Base-by-base conservation (phyloP, 2,329 filamentous ascomycete genomes). In the Aspergillus sp. region DNA sequence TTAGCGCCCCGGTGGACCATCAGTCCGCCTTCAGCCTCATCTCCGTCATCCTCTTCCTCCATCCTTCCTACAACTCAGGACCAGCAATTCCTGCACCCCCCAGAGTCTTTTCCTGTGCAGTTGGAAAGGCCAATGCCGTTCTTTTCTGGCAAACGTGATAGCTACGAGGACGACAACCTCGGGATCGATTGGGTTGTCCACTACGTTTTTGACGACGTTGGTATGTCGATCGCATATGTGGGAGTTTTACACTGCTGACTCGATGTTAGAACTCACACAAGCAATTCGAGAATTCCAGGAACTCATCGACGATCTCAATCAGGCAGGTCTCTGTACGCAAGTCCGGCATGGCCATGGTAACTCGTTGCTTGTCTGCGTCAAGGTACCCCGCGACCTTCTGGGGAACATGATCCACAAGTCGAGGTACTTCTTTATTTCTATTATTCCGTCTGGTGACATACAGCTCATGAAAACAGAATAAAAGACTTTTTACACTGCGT, bases 401-500 rank as follows among this genome's bases (percentile, higher is more conserved):
- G 81, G 80, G 50, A 82, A 84, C 54, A 88, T 95, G 60, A 80
- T 95, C 44, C 94, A 95, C 68, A 82, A 89, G 55, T 88, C 87
- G 48, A 83, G 82, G 82, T 83, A 64, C 32, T 60, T n/a, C 5
- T 37, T 9, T 19, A 19, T 19, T 19, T 19, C 17, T 19, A 19
- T 19, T 19, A 19, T 19, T 19, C 17, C 17, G 17, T 19, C 3
- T 19, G 17, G 17, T 3, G 17, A 19, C 17, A 19, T 19, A 19
- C 17, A 19, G 1, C 44, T 53, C 20, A 54, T 15, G n/a, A 6
- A 2, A 44, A 6, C 49, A 86, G 93, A 54, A 84, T 96, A 15
- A 87, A 90, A 64, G 93, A 97, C 70, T 98, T 90, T 89, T 81
- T 97, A 30, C 86, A 93, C 64, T 90, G 90, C 45, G 85, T 96